Evolutionary conservation across 2,329 filamentous ascomycete species (phyloP), one percentile per base, ranked within the genome.

Genomic region (Paecilomyces formosus): DNA sequence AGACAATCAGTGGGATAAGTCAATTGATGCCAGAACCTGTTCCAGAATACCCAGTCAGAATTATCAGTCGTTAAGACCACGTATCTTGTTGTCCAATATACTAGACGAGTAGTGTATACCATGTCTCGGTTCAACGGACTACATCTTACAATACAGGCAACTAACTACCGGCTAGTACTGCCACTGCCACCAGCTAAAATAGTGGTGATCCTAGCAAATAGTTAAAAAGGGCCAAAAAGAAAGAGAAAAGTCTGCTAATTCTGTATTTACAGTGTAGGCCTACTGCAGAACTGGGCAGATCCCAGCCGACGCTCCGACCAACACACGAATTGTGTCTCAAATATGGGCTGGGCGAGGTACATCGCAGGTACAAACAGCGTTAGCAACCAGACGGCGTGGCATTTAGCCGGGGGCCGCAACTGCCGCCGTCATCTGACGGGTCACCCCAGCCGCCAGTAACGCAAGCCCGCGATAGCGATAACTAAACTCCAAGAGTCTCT

Each of bases 401-500:
- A 56, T 31, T 60, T 56, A 45, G 39, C n/a, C 39, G n/a, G 39
- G 39, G 39, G n/a, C 39, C 39, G 39, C 39, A 45, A 9, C 39
- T 45, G 39, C 39, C 39, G 39, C 39, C 39, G 39, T 45, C 50
- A 52, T 24, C 7, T 22, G 55, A 57, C 58, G 54, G 60, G 52
- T 61, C 55, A 60, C 54, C 35, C 21, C 7, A 31, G 33, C 55
- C 58, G 56, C 55, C 45, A 30, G n/a, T 15, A 33, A 24, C 22
- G 24, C 13, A 22, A 45, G 30, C 9, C 55, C 28, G 55, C 49
- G 60, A 60, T 61, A 57, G 57, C 62, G 63, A 68, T 64, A 67
- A 69, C 68, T 67, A 28, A 26, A 61, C 67, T 66, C 68, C 64
- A 68, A 65, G 63, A 64, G 65, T 63, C 67, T 67, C 72, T 73